Base-by-base conservation (phyloP, 495 filamentous ascomycete genomes). In the Copromyces sp. region DNA sequence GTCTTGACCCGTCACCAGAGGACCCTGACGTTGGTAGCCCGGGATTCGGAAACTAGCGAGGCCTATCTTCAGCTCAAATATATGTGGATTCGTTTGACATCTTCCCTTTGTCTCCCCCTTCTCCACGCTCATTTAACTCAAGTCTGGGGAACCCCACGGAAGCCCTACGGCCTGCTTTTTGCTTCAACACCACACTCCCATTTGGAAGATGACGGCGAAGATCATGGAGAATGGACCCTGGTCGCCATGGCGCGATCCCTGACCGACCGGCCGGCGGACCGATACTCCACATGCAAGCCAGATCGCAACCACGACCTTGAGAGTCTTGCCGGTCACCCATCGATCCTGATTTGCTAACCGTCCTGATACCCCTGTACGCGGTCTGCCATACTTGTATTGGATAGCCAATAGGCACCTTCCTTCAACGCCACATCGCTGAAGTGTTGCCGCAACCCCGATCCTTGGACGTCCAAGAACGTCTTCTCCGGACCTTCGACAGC, bases 231-330 rank as follows among this genome's bases (percentile, higher is more conserved):
- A 59, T 59, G 20, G 65, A 75, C 69, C 75, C 77, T 70, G 74
- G 77, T 70, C 75, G 72, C 69, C 68, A 42, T 70, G 69, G 73
- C 73, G 72, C 68, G 59, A 76, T 73, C 71, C 74, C 71, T 69
- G 69, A 70, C 77, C 80, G 69, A 68, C 77, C 80, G 80, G 80
- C 75, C 72, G 77, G 41, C 80, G 80, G 80, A 74, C 80, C 80
- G 80, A 80, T 75, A 82, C 79, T 82, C 80, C 80, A 80, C 77
- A 77, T 80, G 75, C 76, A 77, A 44, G 75, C 79, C 75, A 76
- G 79, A 80, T 80, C 80, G 73, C 74, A 53, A 72, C 69, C 74
- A 73, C 78, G 73, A 76, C 72, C 74, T 79, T 75, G 73, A 71
- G 44, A 47, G 35, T n/a, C 35, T 39, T 20, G 29, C 53, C 53